Evolutionary conservation across 805 yeast genomes (phyloP), one percentile per base, ranked within the genome.

Genomic region (Starmerella davenportii): DNA sequence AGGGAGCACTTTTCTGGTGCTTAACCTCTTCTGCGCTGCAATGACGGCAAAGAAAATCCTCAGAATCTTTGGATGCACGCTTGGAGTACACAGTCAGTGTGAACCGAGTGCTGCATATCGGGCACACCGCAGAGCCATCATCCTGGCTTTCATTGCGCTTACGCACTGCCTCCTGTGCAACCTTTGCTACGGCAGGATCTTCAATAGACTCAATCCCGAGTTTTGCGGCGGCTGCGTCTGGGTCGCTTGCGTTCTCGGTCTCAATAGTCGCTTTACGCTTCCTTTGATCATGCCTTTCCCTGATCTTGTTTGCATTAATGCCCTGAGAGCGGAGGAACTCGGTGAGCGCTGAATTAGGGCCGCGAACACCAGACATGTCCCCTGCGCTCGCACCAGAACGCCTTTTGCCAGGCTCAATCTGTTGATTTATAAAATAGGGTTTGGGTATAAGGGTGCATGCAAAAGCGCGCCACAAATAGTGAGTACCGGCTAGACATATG

Each of bases 291-390:
- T 50, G 48, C 9, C 56, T 39, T 36, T 61, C 60, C 51, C 84
- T 65, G 53, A 82, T 82, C 31, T 72, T 74, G 41, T 74, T 82
- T 1, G 94, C 82, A 51, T 64, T 78, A 59, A 85, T 85, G 27
- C 95, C 95, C 57, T 84, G 93, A 40, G 78, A 81, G 36, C 84
- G 65, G 43, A 85, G 65, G 51, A 85, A 85, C 57, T 79, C 90
- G 0, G 95, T 85, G 47, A 85, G 63, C 0, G 95, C 95, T 48
- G 92, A 77, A 61, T 80, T 81, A 8, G 58, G 58, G 1, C 58
- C 57, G 3, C 34, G 93, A 2, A 54, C 54, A 3, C 46, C 38
- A 9, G 51, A 42, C 53, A 48, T 49, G 17, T 5, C 15, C 20
- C 5, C 13, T 15, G 8, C 9, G 11, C 28, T 25, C 14, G 28